Evolutionary conservation across 2,329 filamentous ascomycete genomes (phyloP).

Genomic region (Cadophora malorum): DNA sequence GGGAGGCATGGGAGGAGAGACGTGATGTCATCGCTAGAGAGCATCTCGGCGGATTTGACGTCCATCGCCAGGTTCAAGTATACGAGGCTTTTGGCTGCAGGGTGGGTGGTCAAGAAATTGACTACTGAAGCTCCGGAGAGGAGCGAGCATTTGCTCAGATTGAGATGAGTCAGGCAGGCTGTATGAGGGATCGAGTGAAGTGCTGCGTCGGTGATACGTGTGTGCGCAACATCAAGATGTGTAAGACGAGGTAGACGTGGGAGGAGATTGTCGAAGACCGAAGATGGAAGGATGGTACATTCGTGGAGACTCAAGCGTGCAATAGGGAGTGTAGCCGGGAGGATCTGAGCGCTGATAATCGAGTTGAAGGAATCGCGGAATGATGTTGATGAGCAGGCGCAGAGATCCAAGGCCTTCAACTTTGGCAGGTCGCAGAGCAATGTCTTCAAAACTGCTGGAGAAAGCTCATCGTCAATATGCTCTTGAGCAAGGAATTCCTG

Average conservation of each 20-base stretch:
- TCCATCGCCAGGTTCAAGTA: slow-evolving; percentile 79
- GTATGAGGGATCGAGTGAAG: slow-evolving; percentile 73
- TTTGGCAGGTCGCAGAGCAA: slow-evolving; percentile 50
- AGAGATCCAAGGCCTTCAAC: slow-evolving; percentile 76
- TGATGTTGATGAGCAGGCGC: slow-evolving; percentile 70
- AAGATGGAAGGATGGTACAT: slow-evolving; percentile 72
- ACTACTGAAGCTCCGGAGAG: slow-evolving; percentile 71
- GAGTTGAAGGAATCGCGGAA: slow-evolving; percentile 72
- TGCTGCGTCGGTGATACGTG: slow-evolving; percentile 74
- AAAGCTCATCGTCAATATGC: slow-evolving; percentile 78
- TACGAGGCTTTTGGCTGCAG: slow-evolving; percentile 69
- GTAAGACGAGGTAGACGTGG: slow-evolving; percentile 74
- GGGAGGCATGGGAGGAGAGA: slow-evolving; percentile 71
- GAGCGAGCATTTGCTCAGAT: slow-evolving; percentile 76
- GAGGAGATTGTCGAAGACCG: slow-evolving; percentile 72
- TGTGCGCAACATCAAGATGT: slow-evolving; percentile 81
- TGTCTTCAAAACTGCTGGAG: slow-evolving; percentile 70
- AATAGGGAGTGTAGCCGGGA: slow-evolving; percentile 63
- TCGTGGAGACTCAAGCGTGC: slow-evolving; percentile 78
- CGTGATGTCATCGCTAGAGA: slow-evolving; percentile 70
- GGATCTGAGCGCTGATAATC: slow-evolving; percentile 47
- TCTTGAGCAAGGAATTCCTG: slow-evolving; percentile 83
- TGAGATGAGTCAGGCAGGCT: slow-evolving; percentile 77
- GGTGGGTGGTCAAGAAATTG: slow-evolving; percentile 73
- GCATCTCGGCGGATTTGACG: slow-evolving; percentile 72